Base-by-base conservation (phyloP, 1,284 basidiomycete genomes). In the Ganoderma lucidum region DNA sequence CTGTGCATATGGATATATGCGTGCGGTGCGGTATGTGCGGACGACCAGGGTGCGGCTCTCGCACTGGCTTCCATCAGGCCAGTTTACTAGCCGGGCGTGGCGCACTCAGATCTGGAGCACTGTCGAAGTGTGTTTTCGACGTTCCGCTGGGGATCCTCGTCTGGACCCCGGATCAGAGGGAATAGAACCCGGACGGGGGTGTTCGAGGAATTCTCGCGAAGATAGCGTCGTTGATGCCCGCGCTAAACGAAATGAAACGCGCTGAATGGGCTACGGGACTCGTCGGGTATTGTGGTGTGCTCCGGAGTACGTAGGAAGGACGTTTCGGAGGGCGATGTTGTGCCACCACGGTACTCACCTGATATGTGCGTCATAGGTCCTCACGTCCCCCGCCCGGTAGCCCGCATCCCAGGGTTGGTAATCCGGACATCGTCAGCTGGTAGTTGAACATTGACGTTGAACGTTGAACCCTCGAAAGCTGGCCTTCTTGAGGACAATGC, bases 91-190 rank as follows among this genome's bases (percentile, higher is more conserved):
- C 53, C 53, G 53, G 53, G 53, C 53, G 53, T 30, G 53, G 30
- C 48, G 5, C n/a, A 23, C 17, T 48, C 45, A 48, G 45, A 48
- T 48, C n/a, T 48, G 19, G 48, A 28, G 23, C 48, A 51, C 45
- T 17, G 45, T 23, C 45, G 19, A 51, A 23, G 48, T 51, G 10
- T 41, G 39, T n/a, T 51, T 51, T 51, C 23, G 10, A 14, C 48
- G 30, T 56, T 56, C 53, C 32, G 53, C 53, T 56, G 28, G 53
- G 53, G 53, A 56, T 56, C 53, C 53, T 56, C 53, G 48, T 51
- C 32, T 56, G 53, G 53, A 32, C 14, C 30, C 53, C 32, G 53
- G 53, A 56, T 35, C 30, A 56, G 53, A 32, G 53, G 53, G 30
- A 30, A 56, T 56, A 56, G 53, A 56, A 56, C 30, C 32, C 32